phyloP scores from a whole-genome alignment of 2,329 filamentous ascomycete species.

The Helotiales sp. region DNA sequence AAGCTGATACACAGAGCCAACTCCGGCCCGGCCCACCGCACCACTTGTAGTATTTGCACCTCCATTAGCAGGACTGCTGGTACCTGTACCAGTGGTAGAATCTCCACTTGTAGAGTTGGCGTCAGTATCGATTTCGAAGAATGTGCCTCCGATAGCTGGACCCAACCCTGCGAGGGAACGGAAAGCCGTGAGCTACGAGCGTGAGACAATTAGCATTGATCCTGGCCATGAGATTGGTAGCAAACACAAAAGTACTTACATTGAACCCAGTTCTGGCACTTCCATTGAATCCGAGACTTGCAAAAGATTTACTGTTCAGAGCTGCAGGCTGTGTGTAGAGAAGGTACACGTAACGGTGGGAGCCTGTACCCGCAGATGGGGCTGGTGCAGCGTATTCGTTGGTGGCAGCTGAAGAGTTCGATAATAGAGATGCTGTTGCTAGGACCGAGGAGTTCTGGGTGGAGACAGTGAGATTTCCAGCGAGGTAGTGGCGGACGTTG shows the following conservation, averaged over 20 bases:
- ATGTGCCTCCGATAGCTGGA: not conserved
- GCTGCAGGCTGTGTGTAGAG: slow-evolving; percentile 4
- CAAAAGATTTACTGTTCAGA: slow-evolving; percentile 9
- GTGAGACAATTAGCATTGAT: not conserved
- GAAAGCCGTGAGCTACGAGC: not conserved
- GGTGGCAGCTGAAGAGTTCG: slow-evolving; percentile 2
- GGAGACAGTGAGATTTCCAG: slow-evolving; percentile 8
- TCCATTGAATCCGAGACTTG: slow-evolving; percentile 5
- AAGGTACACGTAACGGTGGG: slow-evolving; percentile 15
- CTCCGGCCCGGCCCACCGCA: not conserved
- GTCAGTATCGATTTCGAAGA: not conserved
- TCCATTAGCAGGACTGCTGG: not conserved
- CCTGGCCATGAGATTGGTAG: too few species aligned
- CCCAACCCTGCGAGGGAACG: not conserved
- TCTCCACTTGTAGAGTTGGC: not conserved
- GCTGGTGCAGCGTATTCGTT: slow-evolving; percentile 14
- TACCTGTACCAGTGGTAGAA: not conserved
- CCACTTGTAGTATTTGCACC: not conserved
- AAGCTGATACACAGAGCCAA: not conserved
- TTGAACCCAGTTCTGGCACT: slow-evolving; percentile 9
- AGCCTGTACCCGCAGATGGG: slow-evolving; percentile 1
- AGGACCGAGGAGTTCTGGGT: slow-evolving; percentile 1
- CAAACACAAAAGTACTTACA: slow-evolving; percentile 5
- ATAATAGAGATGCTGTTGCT: not conserved
- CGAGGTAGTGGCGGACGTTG: slow-evolving; percentile 15